These are phyloP conservation scores for Tephrocybe sp. DNA, from an alignment of 768 basidiomycete genomes.

Conservation along the genomic window DNA sequence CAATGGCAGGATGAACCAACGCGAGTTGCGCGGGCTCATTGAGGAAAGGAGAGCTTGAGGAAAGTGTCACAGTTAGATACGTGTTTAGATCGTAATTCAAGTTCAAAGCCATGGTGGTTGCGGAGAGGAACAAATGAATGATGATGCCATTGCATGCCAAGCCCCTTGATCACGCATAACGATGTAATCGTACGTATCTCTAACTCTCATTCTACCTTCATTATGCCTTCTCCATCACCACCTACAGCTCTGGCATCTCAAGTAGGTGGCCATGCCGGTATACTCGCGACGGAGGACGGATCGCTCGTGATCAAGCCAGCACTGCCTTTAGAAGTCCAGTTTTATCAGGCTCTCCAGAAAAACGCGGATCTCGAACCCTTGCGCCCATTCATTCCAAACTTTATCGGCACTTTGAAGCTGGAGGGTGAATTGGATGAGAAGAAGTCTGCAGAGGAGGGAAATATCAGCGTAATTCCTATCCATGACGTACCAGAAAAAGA, in stretches of 20 bases:
- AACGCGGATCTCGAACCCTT: constrained; percentile 41
- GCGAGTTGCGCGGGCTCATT: constrained; percentile 21
- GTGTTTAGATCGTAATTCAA: constrained; percentile 22
- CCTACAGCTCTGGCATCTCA: constrained; percentile 29
- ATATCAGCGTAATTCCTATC: constrained; percentile 14
- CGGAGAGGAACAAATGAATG: too few relatives aligned
- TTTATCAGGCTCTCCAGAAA: constrained; percentile 59
- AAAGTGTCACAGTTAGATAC: constrained; percentile 27
- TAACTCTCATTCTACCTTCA: neutral
- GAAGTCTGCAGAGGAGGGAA: constrained; percentile 17
- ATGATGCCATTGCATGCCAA: too few relatives aligned
- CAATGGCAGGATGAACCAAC: constrained; percentile 22
- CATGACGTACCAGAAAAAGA: constrained; percentile 16
- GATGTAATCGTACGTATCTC: too few relatives aligned
- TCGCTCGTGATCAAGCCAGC: constrained; percentile 82
- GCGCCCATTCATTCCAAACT: constrained; percentile 65
- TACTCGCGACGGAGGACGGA: constrained; percentile 69
- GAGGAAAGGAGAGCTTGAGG: constrained; percentile 17
- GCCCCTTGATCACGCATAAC: too few relatives aligned
- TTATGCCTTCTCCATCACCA: neutral
- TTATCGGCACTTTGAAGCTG: constrained; percentile 75
- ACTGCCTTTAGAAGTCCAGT: constrained; percentile 58
- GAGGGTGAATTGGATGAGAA: constrained; percentile 54
- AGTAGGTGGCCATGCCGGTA: constrained; percentile 80
- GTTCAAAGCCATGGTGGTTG: constrained; percentile 15